phyloP scores from a whole-genome alignment of 306 rosid genomes.

The Canavalia ensiformis region DNA sequence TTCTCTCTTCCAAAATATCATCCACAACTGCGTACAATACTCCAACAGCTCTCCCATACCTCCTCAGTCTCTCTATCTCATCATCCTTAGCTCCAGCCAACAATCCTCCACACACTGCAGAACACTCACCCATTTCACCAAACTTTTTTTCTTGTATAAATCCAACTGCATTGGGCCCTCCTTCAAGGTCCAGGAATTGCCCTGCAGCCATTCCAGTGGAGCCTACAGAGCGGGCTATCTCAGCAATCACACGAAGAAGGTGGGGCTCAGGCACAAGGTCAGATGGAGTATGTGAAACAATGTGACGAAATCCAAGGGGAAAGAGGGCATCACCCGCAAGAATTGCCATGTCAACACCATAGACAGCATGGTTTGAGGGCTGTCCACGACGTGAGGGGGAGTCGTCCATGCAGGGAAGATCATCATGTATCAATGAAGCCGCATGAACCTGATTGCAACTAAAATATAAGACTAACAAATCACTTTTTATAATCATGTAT shows the following conservation, averaged over 20 bases:
- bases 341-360: conserved; percentile 95
- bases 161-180: conserved; percentile 71
- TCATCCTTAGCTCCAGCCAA: conserved; percentile 83
- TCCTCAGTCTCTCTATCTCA: conserved; percentile 82
- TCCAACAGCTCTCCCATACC: conserved; percentile 93
- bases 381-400: conserved; percentile 82
- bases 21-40: conserved; percentile 78
- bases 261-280: conserved; percentile 74
- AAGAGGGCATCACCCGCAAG: conserved; percentile 94
- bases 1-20: conserved; percentile 71
- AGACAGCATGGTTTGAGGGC: conserved; percentile 84
- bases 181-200: conserved; percentile 90
- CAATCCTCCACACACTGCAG: conserved; percentile 94
- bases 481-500: conserved; percentile 3
- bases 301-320: conserved; percentile 92
- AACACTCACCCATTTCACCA: conserved; percentile 95
- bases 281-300: conserved; percentile 83
- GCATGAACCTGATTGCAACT: conserved; percentile 80
- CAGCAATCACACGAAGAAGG: conserved; percentile 82
- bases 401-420: conserved; percentile 97
- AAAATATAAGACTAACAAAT: conserved; percentile 24
- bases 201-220: conserved; percentile 99
- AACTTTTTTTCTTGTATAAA: conserved; percentile 90
- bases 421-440: conserved; percentile 93
- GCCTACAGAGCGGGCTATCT: conserved; percentile 90